Evolutionary conservation across 2,329 filamentous ascomycete species (phyloP), one percentile per base, ranked within the genome.

Genomic region (Nigrospora sphaerica): DNA sequence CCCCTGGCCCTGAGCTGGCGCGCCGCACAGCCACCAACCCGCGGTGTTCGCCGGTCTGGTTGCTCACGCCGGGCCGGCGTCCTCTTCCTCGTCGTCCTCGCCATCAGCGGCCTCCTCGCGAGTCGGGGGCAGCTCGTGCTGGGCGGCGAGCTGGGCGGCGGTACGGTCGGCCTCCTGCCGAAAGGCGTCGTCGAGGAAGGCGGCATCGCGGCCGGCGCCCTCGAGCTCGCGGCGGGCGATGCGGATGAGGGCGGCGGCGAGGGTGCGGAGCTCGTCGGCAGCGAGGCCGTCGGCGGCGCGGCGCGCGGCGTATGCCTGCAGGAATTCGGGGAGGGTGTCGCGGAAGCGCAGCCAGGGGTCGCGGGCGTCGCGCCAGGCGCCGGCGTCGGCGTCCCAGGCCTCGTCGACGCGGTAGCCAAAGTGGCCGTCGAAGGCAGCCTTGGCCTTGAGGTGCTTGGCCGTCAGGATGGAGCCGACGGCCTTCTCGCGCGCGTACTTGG

Each of bases 361-460:
- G 19, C 35, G 33, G 33, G 16, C 33, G 17, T 44, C 42, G 42
- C 35, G 3, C 42, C 42, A 44, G 33, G 42, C 3, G 42, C 32
- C 42, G 18, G 14, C 33, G 19, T 44, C 42, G 14, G 14, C 19
- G 33, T 44, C 16, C 12, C n/a, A 44, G 33, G 42, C 42, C 12
- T 32, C 42, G 42, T 44, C 42, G 32, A 44, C 18, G 45, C 47
- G 43, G 45, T 53, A 53, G 39, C 42, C 45, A 35, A 42, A 49
- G 41, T 48, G 52, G 42, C 37, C 38, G 45, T 53, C 51, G 23
- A 53, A 53, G 16, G 48, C 47, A 12, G 41, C 45, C 47, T 53
- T 53, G n/a, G 51, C 51, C 41, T 52, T 52, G 18, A 51, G 51
- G 47, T 51, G 49, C 45, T 44, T 45, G 33, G 49, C 49, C 37